A percentile compares a stretch with the other conserved stretches of the same genome.
Evolutionary conservation across 164 flowering plant genomes (phyloP).

Genomic region (Liquidambar formosana): DNA sequence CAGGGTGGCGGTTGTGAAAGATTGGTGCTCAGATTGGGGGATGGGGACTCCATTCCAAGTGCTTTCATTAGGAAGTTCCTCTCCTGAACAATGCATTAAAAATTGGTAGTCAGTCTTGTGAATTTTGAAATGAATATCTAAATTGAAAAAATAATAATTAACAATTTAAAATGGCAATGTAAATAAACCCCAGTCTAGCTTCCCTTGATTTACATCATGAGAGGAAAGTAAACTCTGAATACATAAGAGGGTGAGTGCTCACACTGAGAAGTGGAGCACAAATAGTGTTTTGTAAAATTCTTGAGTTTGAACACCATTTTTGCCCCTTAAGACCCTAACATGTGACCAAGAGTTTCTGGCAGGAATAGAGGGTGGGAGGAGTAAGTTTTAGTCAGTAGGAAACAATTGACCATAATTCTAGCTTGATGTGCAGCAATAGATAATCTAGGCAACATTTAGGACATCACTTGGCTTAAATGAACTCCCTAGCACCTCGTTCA

Average conservation of each 20-base stretch:
- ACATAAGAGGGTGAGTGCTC: too few relatives aligned
- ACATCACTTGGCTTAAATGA: background rate
- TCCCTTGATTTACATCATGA: too few relatives aligned
- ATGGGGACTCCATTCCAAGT: slow-evolving; percentile 72
- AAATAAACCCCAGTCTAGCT: too few relatives aligned
- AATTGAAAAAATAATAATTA: background rate
- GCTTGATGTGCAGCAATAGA: background rate
- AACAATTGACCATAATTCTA: background rate
- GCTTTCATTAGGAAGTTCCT: slow-evolving; percentile 75
- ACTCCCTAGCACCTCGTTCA: background rate
- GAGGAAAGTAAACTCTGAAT: too few relatives aligned
- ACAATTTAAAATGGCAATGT: background rate
- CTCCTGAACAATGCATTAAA: slow-evolving; percentile 57
- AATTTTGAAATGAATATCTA: background rate
- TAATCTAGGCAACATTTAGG: background rate
- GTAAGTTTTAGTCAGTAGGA: background rate
- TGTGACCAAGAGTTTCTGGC: too few relatives aligned
- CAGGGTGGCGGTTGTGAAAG: slow-evolving; percentile 68
- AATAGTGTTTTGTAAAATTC: too few relatives aligned
- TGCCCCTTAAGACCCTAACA: too few relatives aligned
- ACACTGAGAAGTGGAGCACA: too few relatives aligned
- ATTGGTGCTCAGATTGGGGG: slow-evolving; percentile 36
- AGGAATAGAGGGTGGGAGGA: too few relatives aligned
- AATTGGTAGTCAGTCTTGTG: slow-evolving; percentile 8
- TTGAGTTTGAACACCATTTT: too few relatives aligned